A percentile compares a stretch with the other conserved stretches of the same genome.
Conservation (phyloP, 106 monocot genomes). For the Vanilla planifolia region DNA sequence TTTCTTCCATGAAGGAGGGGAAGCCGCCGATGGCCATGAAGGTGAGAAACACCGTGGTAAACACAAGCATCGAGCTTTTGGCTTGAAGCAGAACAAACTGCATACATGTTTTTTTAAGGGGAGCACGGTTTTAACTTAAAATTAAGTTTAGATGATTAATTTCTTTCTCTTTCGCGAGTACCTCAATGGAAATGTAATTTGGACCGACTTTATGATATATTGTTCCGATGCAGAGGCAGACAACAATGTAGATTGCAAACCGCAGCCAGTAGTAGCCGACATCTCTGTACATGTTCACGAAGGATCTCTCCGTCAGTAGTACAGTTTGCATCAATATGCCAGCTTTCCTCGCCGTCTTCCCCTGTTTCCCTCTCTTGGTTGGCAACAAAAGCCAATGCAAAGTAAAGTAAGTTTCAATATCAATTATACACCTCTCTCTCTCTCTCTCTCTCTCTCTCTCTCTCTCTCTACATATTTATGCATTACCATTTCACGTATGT, state of each 20-base stretch:
- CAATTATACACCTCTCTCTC: too few species aligned
- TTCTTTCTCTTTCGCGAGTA: not conserved
- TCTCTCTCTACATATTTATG: too few species aligned
- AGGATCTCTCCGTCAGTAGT: conserved; percentile 29
- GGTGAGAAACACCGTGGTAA: conserved; percentile 17
- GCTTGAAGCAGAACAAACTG: conserved; percentile 17
- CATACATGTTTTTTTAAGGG: not conserved
- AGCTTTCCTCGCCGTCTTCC: conserved; percentile 7
- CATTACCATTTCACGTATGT: not conserved
- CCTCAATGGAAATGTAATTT: conserved; percentile 18
- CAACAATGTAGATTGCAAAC: conserved; percentile 22
- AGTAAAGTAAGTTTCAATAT: too few species aligned
- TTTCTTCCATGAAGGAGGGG: conserved; percentile 35
- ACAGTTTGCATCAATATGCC: conserved; percentile 14
- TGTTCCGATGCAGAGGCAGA: conserved; percentile 26
- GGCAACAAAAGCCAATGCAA: not conserved
- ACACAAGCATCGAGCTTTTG: conserved; percentile 22
- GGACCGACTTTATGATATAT: conserved; percentile 22
- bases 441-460: too few species aligned
- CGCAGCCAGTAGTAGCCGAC: conserved; percentile 36
- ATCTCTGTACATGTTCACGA: conserved; percentile 38
- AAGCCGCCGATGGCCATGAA: conserved; percentile 33
- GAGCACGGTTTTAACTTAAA: too few species aligned
- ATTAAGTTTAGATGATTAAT: not conserved
- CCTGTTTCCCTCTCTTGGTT: not conserved